Evolutionary conservation across 2,329 filamentous ascomycete genomes (phyloP).

Genomic region (Thermomyces lanuginosus): DNA sequence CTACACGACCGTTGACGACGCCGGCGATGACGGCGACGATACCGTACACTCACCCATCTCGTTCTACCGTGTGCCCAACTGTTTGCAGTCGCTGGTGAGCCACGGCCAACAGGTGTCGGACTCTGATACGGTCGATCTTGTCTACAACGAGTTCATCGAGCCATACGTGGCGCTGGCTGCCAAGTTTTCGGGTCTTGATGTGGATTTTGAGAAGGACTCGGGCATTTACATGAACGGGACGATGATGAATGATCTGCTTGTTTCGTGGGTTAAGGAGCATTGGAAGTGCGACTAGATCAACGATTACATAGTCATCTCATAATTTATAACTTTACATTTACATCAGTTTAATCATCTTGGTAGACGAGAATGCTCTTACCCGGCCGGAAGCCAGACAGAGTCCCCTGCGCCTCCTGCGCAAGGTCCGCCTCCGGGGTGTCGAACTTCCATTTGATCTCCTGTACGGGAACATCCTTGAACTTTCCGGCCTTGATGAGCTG

Average conservation of each 20-base stretch:
- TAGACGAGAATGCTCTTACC: constrained; percentile 89
- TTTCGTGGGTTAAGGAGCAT: constrained; percentile 41
- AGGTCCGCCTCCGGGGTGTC: constrained; percentile 56
- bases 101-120: constrained; percentile 12
- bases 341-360: constrained; percentile 17
- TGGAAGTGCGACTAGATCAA: constrained; percentile 29
- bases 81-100: constrained; percentile 49
- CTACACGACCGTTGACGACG: constrained; percentile 80
- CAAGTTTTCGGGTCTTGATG: constrained; percentile 40
- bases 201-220: constrained; percentile 33
- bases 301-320: constrained; percentile 1
- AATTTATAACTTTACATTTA: constrained; percentile 1
- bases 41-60: constrained; percentile 61
- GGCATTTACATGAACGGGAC: constrained; percentile 36
- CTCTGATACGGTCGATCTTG: constrained; percentile 52
- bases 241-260: constrained; percentile 41
- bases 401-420: constrained; percentile 60
- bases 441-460: constrained; percentile 69
- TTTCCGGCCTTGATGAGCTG: constrained; percentile 55
- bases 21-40: constrained; percentile 73
- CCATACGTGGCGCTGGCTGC: constrained; percentile 64
- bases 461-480: constrained; percentile 71
- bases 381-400: constrained; percentile 64
- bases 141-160: constrained; percentile 85
- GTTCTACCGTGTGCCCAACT: constrained; percentile 69